Conservation (phyloP, 2,329 filamentous ascomycete species). For the Sporothrix mexicana region DNA sequence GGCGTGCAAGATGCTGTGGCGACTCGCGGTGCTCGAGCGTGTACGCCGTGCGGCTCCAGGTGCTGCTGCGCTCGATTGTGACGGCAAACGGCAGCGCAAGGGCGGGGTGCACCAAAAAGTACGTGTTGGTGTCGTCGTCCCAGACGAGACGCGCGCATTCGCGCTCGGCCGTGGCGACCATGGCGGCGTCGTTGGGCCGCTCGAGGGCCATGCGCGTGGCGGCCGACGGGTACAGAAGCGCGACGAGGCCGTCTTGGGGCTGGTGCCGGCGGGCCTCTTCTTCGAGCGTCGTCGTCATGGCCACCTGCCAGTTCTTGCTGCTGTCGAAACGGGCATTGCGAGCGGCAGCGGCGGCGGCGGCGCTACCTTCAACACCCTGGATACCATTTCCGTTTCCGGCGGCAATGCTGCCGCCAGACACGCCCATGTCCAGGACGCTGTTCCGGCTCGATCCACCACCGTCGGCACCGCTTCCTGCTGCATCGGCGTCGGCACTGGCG, state of each 20-base stretch:
- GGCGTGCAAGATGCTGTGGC: slow-evolving; percentile 63
- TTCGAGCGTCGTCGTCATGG: slow-evolving; percentile 63
- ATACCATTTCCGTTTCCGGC: slow-evolving; percentile 4
- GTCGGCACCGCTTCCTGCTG: slow-evolving; percentile 36
- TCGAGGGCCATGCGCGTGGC: slow-evolving; percentile 69
- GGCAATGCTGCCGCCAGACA: slow-evolving; percentile 36
- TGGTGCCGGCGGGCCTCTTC: slow-evolving; percentile 58
- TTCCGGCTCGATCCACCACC: slow-evolving; percentile 43
- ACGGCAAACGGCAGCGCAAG: slow-evolving; percentile 68
- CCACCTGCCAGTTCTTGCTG: slow-evolving; percentile 62
- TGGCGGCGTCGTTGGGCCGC: slow-evolving; percentile 62
- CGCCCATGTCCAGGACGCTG: slow-evolving; percentile 36
- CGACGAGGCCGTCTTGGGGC: slow-evolving; percentile 68
- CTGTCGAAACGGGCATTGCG: slow-evolving; percentile 46
- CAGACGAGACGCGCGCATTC: slow-evolving; percentile 76
- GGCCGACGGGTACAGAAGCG: slow-evolving; percentile 69
- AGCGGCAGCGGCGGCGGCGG: background rate
- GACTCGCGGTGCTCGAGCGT: slow-evolving; percentile 69
- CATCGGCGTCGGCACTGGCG: slow-evolving; percentile 42
- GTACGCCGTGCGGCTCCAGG: slow-evolving; percentile 67
- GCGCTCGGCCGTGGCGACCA: slow-evolving; percentile 67
- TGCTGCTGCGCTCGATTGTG: slow-evolving; percentile 61
- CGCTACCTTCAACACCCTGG: slow-evolving; percentile 34
- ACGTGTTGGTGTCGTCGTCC: slow-evolving; percentile 64
- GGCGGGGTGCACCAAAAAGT: slow-evolving; percentile 69